Conservation (phyloP, 148 eudicot species). For the Silene uniflora region DNA sequence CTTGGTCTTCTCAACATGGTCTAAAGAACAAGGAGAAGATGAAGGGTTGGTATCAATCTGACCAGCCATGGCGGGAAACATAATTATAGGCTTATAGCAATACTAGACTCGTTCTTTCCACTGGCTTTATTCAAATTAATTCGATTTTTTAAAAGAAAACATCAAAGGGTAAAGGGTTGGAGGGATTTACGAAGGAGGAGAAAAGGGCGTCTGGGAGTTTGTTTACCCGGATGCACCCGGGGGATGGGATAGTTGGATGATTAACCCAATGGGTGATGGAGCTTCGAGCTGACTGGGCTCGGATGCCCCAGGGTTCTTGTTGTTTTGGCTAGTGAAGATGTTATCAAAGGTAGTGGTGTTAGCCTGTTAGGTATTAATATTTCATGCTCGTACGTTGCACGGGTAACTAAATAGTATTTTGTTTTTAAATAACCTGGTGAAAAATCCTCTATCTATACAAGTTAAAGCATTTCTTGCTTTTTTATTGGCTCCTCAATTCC, state of each 20-base stretch:
- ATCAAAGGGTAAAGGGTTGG: neutral
- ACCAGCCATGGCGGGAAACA: constrained; percentile 36
- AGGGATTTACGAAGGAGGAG: neutral
- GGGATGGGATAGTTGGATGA: constrained; percentile 31
- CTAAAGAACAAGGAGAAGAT: constrained; percentile 12
- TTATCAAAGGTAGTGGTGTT: constrained; percentile 23
- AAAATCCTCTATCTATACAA: too few species aligned
- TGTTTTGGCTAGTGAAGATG: constrained; percentile 34
- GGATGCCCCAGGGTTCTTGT: constrained; percentile 36
- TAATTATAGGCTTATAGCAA: too few species aligned
- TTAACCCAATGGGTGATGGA: constrained; percentile 29
- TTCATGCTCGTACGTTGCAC: too few species aligned
- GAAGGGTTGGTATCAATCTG: constrained; percentile 19
- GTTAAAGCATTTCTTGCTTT: too few species aligned
- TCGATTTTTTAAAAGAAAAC: too few species aligned
- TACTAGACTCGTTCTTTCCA: neutral
- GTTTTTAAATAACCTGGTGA: too few species aligned
- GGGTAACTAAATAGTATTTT: too few species aligned
- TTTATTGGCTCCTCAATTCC: too few species aligned
- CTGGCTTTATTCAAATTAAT: constrained; percentile 8
- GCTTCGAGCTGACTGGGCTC: constrained; percentile 28
- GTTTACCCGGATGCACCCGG: constrained; percentile 4
- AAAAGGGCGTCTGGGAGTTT: neutral
- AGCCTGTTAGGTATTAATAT: too few species aligned
- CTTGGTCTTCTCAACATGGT: constrained; percentile 59